Evolutionary conservation across 2,329 filamentous ascomycete species (phyloP).

Genomic region (Cordyceps militaris): DNA sequence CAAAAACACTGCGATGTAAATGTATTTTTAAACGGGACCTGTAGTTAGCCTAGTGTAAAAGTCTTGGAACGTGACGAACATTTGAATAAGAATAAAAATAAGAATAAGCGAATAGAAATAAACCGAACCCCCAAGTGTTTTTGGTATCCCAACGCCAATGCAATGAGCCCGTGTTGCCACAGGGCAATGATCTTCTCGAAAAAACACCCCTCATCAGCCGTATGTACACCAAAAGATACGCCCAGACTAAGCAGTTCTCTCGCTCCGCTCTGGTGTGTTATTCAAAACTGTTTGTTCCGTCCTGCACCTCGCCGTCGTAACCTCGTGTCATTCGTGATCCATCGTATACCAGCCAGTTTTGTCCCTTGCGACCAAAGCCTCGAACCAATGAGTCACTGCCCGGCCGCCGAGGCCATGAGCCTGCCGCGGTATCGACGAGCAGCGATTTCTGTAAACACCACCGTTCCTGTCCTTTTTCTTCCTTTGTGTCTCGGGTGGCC

Average conservation of each 20-base stretch:
- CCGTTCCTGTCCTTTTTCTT: background rate
- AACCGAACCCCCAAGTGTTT: background rate
- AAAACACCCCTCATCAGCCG: background rate
- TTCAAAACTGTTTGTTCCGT: background rate
- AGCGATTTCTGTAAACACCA: too few species aligned
- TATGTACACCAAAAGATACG: background rate
- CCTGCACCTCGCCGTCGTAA: background rate
- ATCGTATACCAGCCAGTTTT: background rate
- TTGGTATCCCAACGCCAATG: constrained; percentile 7
- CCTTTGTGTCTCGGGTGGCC: background rate
- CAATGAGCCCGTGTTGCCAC: background rate
- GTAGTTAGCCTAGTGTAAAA: background rate
- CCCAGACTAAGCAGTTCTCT: background rate
- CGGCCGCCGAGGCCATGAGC: background rate
- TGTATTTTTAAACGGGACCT: too few species aligned
- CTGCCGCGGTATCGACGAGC: too few species aligned
- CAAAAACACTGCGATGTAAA: background rate
- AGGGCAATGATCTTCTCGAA: background rate
- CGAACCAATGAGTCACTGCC: background rate
- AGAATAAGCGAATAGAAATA: background rate
- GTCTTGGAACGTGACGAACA: background rate
- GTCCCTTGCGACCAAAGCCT: background rate
- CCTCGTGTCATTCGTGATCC: background rate
- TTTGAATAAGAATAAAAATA: background rate
- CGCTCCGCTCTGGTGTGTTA: background rate